These are phyloP conservation scores for Chalciporus chontae DNA, from an alignment of 768 basidiomycete genomes.

Conservation along the genomic window DNA sequence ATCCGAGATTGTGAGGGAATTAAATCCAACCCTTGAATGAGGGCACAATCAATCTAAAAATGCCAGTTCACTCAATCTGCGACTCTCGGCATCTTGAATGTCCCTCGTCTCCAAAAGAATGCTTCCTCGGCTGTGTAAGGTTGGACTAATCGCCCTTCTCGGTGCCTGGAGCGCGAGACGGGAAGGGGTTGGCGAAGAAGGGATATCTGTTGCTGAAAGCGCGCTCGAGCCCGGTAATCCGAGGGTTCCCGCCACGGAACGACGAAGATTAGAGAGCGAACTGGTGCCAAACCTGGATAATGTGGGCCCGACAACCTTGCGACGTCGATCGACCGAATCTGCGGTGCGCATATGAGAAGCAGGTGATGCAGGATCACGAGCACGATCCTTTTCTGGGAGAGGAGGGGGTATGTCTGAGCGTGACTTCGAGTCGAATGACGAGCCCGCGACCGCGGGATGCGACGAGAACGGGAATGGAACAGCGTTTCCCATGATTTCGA, in stretches of 20 bases:
- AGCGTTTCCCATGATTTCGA: slow-evolving; percentile 20
- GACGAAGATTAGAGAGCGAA: slow-evolving; percentile 44
- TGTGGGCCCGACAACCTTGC: not conserved
- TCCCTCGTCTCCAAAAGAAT: slow-evolving; percentile 49
- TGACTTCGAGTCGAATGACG: slow-evolving; percentile 12
- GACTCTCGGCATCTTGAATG: slow-evolving; percentile 66
- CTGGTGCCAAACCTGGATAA: slow-evolving; percentile 32
- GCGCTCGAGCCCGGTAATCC: slow-evolving; percentile 16
- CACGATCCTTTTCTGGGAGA: slow-evolving; percentile 15
- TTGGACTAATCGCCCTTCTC: slow-evolving; percentile 49
- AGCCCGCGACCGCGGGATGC: slow-evolving; percentile 8
- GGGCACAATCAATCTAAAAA: slow-evolving; percentile 43
- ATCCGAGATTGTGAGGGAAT: not conserved
- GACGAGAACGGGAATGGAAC: slow-evolving; percentile 24
- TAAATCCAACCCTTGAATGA: slow-evolving; percentile 1
- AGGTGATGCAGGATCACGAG: not conserved
- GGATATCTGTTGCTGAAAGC: slow-evolving; percentile 28
- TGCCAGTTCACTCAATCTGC: slow-evolving; percentile 69
- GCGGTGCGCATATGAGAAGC: slow-evolving; percentile 18
- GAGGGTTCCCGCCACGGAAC: slow-evolving; percentile 39
- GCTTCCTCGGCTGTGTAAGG: slow-evolving; percentile 55
- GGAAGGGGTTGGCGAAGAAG: slow-evolving; percentile 36
- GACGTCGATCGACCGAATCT: slow-evolving; percentile 16
- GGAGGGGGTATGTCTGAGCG: slow-evolving; percentile 7
- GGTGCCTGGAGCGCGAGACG: slow-evolving; percentile 15